These are phyloP conservation scores for Auricularia auricula-judae DNA, from an alignment of 768 basidiomycete species.

Conservation along the genomic window DNA sequence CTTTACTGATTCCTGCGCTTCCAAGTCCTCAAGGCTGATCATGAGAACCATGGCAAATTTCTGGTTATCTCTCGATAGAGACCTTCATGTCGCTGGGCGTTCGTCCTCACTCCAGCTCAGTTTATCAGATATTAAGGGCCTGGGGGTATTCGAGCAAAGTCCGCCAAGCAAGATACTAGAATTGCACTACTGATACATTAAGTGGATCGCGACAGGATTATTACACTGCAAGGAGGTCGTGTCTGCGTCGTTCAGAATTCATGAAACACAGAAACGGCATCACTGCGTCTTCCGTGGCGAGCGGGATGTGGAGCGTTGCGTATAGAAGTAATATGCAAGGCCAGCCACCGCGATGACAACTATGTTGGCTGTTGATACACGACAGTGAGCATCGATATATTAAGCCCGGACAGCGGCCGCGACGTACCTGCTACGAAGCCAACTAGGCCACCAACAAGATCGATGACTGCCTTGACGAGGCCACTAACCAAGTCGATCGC, in stretches of 20 bases:
- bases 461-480: constrained; percentile 1
- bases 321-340: background rate
- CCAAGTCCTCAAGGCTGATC: no score
- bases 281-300: background rate
- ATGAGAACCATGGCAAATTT: no score
- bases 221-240: background rate
- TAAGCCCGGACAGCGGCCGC: background rate
- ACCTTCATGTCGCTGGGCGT: no score
- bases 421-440: background rate
- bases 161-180: background rate
- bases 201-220: background rate
- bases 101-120: no score
- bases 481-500: background rate
- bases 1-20: no score
- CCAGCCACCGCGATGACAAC: background rate
- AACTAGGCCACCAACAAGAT: background rate
- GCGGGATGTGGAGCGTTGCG: background rate
- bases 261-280: background rate
- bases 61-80: no score
- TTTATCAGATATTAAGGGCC: no score
- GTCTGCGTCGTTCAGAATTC: background rate
- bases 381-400: background rate
- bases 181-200: background rate
- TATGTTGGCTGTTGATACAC: background rate
- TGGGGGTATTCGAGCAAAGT: no score